phyloP scores from a whole-genome alignment of 2,329 filamentous ascomycete genomes.

The Zasmidium citrigriseum region DNA sequence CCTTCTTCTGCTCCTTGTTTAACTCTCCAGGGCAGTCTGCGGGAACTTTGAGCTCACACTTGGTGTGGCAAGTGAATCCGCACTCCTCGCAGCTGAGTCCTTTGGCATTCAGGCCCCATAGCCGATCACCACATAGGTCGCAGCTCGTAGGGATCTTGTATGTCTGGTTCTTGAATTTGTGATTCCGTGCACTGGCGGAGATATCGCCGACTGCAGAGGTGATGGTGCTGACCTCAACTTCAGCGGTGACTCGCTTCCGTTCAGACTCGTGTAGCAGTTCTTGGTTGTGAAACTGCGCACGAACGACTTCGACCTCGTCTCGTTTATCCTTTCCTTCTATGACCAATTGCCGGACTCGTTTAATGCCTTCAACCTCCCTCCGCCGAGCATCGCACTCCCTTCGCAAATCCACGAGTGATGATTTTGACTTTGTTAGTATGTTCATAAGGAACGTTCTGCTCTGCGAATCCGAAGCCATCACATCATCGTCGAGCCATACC shows the following conservation, averaged over 20 bases:
- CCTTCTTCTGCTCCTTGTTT: constrained; percentile 93
- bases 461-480: constrained; percentile 81
- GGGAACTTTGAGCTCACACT: constrained; percentile 98
- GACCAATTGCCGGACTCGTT: constrained; percentile 71
- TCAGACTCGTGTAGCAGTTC: constrained; percentile 84
- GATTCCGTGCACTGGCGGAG: constrained; percentile 86
- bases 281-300: constrained; percentile 78
- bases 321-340: constrained; percentile 83
- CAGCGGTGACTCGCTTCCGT: constrained; percentile 78
- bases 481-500: constrained; percentile 91
- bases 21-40: constrained; percentile 93
- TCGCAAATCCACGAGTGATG: constrained; percentile 75
- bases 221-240: constrained; percentile 91
- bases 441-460: constrained; percentile 92
- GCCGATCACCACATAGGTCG: constrained; percentile 91
- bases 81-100: constrained; percentile 95
- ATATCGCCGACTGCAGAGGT: constrained; percentile 89
- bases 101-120: constrained; percentile 96
- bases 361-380: constrained; percentile 78
- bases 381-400: constrained; percentile 83
- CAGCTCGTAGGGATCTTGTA: constrained; percentile 99
- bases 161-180: constrained; percentile 98
- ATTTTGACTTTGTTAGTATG: constrained; percentile 85
- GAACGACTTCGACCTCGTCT: constrained; percentile 83
- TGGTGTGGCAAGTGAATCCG: constrained; percentile 96